Conservation (phyloP, 257 asterid genomes). For the Jasminum sambac region DNA sequence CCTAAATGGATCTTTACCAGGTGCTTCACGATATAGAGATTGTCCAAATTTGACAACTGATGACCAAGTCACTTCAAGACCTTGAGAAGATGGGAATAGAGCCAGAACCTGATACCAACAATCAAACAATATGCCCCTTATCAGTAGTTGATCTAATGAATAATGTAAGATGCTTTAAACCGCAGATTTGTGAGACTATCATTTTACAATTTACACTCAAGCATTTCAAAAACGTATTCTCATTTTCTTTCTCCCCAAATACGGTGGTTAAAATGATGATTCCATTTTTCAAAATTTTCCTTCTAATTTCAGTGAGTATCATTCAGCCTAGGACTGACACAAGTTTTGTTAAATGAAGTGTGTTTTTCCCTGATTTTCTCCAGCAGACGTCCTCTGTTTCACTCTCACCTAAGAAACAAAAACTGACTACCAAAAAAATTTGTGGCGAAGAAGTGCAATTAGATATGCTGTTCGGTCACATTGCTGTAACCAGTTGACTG, state of each 20-base stretch:
- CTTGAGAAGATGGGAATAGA: slow-evolving; percentile 96
- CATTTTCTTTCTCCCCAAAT: not conserved
- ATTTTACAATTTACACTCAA: not conserved
- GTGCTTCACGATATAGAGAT: slow-evolving; percentile 94
- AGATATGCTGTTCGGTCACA: not conserved
- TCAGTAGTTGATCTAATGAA: not conserved
- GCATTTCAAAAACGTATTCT: not conserved
- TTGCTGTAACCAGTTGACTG: not conserved
- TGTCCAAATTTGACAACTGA: slow-evolving; percentile 95
- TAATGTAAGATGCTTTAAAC: not conserved
- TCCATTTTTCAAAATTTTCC: not conserved
- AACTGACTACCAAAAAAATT: not conserved
- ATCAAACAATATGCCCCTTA: not conserved
- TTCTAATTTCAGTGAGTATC: not conserved
- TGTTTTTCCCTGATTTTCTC: not conserved
- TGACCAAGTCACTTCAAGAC: slow-evolving; percentile 89
- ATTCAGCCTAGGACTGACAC: not conserved
- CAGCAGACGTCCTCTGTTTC: not conserved
- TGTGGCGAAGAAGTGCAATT: not conserved
- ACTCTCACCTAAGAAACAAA: not conserved
- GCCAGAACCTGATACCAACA: slow-evolving; percentile 63
- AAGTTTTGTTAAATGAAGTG: not conserved
- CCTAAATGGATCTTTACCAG: slow-evolving; percentile 97
- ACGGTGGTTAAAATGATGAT: not conserved
- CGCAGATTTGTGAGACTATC: not conserved